Conservation (phyloP, 768 basidiomycete species). For the Boletus tylopilopsis region DNA sequence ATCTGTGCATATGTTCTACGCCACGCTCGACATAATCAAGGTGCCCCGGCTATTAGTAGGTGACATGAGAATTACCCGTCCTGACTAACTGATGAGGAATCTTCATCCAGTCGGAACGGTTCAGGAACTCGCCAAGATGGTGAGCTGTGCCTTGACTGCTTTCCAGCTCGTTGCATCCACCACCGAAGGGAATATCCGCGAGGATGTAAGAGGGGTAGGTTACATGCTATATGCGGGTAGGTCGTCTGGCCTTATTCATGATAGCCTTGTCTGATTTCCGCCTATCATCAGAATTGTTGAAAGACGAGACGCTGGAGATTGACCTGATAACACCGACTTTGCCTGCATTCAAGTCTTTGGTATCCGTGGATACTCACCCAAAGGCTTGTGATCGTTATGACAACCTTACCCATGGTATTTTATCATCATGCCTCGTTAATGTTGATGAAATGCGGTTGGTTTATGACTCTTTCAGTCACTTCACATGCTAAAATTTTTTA, state of each 20-base stretch:
- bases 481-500: conserved; percentile 5
- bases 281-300: conserved; percentile 59
- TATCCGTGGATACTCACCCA: conserved; percentile 46
- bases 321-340: conserved; percentile 81
- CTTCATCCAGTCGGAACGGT: conserved; percentile 44
- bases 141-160: conserved; percentile 59
- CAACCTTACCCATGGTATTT: conserved; percentile 66
- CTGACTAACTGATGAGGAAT: conserved; percentile 8
- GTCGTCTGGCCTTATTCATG: neutral
- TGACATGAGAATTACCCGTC: neutral
- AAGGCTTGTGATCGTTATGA: conserved; percentile 51
- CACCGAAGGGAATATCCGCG: conserved; percentile 52
- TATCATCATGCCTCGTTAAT: conserved; percentile 83
- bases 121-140: conserved; percentile 58
- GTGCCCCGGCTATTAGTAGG: conserved; percentile 51
- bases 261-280: neutral
- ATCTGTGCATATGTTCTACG: conserved; percentile 81
- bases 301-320: conserved; percentile 77
- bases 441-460: conserved; percentile 89
- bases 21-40: conserved; percentile 58
- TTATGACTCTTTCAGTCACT: conserved; percentile 1
- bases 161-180: conserved; percentile 57
- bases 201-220: conserved; percentile 77
- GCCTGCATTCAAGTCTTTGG: conserved; percentile 70
- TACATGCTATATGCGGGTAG: conserved; percentile 77